Evolutionary conservation across 164 flowering plant species (phyloP).

Genomic region (Akebia trifoliata): DNA sequence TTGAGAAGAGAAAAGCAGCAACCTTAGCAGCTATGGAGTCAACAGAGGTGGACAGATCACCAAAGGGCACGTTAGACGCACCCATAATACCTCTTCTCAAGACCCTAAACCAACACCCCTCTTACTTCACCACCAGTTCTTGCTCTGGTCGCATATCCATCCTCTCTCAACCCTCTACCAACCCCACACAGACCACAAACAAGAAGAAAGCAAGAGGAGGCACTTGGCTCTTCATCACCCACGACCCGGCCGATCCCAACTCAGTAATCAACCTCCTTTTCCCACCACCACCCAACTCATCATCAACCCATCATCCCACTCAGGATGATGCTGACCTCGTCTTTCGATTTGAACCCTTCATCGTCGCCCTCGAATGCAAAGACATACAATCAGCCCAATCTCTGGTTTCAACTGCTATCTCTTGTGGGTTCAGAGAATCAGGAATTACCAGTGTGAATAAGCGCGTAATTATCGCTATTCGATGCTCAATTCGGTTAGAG

Average conservation of each 20-base stretch:
- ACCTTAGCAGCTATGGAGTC: constrained; percentile 46
- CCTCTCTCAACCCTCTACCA: constrained; percentile 62
- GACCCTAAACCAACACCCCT: constrained; percentile 57
- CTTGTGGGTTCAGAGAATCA: constrained; percentile 75
- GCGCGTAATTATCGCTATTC: constrained; percentile 68
- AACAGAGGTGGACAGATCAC: constrained; percentile 63
- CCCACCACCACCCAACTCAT: constrained; percentile 12
- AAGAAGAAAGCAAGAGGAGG: constrained; percentile 71
- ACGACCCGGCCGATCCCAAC: constrained; percentile 52
- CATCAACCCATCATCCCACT: neutral
- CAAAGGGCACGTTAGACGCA: constrained; percentile 66
- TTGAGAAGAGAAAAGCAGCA: constrained; percentile 67
- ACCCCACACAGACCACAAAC: constrained; percentile 15
- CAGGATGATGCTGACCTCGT: constrained; percentile 39
- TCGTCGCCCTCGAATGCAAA: constrained; percentile 70
- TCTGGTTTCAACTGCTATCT: constrained; percentile 60
- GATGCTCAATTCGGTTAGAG: constrained; percentile 83
- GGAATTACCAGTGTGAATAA: constrained; percentile 61
- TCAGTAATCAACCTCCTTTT: constrained; percentile 45
- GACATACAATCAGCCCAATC: constrained; percentile 51
- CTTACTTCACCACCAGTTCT: constrained; percentile 90
- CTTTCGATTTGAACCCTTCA: constrained; percentile 82
- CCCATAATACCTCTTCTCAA: constrained; percentile 72
- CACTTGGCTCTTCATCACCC: constrained; percentile 70
- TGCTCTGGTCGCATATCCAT: constrained; percentile 95